Conservation (phyloP, 2,329 filamentous ascomycete genomes). For the Sphaerulina musiva region DNA sequence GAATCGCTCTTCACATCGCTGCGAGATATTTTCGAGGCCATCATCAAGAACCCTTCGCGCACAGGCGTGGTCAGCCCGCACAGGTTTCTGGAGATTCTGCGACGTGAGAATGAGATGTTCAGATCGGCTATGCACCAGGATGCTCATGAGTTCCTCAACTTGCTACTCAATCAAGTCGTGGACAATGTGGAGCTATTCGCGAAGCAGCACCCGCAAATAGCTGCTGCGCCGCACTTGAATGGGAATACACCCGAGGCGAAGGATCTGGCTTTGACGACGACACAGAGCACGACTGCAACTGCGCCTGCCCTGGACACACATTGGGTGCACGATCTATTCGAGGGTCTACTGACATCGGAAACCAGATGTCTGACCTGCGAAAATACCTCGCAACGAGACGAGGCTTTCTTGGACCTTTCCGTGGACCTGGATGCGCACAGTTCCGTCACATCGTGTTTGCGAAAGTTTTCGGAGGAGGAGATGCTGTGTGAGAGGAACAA, state of each 20-base stretch:
- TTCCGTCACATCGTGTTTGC: constrained; percentile 88
- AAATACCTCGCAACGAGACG: constrained; percentile 87
- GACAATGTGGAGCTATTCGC: constrained; percentile 88
- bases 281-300: constrained; percentile 16
- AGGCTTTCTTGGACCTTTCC: constrained; percentile 90
- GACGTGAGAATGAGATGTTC: constrained; percentile 95
- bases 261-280: constrained; percentile 11
- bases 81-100: constrained; percentile 87
- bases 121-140: constrained; percentile 96
- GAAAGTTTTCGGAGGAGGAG: constrained; percentile 95
- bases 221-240: constrained; percentile 21
- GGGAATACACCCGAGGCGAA: constrained; percentile 21
- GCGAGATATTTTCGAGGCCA: constrained; percentile 90
- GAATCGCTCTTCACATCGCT: constrained; percentile 91
- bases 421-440: constrained; percentile 94
- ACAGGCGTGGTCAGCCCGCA: constrained; percentile 88
- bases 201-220: constrained; percentile 49
- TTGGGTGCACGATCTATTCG: constrained; percentile 97
- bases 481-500: constrained; percentile 99
- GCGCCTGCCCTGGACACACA: constrained; percentile 39
- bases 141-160: constrained; percentile 91
- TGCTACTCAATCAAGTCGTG: constrained; percentile 93
- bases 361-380: constrained; percentile 95
- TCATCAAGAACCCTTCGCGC: constrained; percentile 72
- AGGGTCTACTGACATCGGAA: constrained; percentile 89